Conservation (phyloP, 2,329 filamentous ascomycete species). For the Cercospora zeina region DNA sequence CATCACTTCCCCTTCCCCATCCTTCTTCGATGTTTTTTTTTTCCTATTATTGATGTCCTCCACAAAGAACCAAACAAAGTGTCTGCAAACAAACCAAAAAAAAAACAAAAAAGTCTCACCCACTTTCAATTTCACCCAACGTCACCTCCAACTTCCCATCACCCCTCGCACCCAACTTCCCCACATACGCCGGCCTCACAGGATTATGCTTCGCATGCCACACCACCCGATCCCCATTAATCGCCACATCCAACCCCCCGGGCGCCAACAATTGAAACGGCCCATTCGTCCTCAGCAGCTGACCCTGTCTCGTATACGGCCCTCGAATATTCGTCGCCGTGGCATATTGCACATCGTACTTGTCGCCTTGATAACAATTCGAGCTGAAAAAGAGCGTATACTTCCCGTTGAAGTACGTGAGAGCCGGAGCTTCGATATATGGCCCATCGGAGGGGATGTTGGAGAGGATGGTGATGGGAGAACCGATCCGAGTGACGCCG, state of each 20-base stretch:
- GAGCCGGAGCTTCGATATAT: constrained; percentile 37
- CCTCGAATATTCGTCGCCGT: constrained; percentile 32
- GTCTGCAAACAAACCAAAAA: no score
- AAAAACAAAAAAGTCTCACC: no score
- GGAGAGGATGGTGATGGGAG: constrained; percentile 32
- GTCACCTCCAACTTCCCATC: constrained; percentile 17
- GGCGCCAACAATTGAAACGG: constrained; percentile 33
- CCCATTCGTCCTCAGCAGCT: constrained; percentile 33
- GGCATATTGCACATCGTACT: constrained; percentile 38
- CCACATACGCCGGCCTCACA: constrained; percentile 22
- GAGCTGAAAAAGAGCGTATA: constrained; percentile 39
- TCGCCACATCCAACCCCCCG: constrained; percentile 37
- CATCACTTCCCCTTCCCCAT: not conserved
- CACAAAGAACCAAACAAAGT: no score
- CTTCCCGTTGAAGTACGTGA: constrained; percentile 31
- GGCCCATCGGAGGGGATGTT: constrained; percentile 37
- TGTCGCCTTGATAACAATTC: constrained; percentile 35
- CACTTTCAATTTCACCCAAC: no score
- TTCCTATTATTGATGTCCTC: no score
- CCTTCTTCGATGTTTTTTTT: no score
- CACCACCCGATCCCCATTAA: constrained; percentile 38
- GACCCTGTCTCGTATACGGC: constrained; percentile 32
- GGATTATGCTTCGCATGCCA: constrained; percentile 34
- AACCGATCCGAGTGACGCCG: constrained; percentile 36
- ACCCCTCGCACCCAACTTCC: constrained; percentile 13